phyloP scores from a whole-genome alignment of 2,329 filamentous ascomycete species.

The Talaromyces sp. region DNA sequence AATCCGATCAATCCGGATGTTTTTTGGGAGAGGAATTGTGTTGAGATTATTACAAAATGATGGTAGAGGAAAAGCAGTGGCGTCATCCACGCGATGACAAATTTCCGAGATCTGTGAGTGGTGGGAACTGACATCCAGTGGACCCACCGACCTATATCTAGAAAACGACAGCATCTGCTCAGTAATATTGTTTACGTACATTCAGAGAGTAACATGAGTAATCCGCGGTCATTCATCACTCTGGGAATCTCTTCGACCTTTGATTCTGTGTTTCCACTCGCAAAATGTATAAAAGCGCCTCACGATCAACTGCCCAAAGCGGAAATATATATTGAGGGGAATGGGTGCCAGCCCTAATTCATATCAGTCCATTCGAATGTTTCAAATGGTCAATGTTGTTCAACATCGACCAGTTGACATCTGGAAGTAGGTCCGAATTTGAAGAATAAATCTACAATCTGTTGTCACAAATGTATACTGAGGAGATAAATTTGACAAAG shows the following conservation, averaged over 20 bases:
- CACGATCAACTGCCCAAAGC: no score
- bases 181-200: background rate
- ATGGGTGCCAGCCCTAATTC: no score
- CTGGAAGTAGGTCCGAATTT: no score
- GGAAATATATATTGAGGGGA: no score
- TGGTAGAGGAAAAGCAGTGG: background rate
- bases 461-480: background rate
- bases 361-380: no score
- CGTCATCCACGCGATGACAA: background rate
- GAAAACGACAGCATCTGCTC: background rate
- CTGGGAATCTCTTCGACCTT: no score
- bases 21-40: background rate
- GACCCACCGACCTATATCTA: background rate
- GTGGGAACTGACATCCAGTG: background rate
- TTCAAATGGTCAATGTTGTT: no score
- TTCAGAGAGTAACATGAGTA: no score
- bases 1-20: background rate
- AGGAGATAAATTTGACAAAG: background rate
- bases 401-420: no score
- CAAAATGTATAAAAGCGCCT: no score
- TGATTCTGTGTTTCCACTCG: no score
- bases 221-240: no score
- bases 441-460: background rate
- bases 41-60: background rate
- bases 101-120: background rate